phyloP scores from a whole-genome alignment of 768 basidiomycete species.

The Boletus rufocinnamomeus region DNA sequence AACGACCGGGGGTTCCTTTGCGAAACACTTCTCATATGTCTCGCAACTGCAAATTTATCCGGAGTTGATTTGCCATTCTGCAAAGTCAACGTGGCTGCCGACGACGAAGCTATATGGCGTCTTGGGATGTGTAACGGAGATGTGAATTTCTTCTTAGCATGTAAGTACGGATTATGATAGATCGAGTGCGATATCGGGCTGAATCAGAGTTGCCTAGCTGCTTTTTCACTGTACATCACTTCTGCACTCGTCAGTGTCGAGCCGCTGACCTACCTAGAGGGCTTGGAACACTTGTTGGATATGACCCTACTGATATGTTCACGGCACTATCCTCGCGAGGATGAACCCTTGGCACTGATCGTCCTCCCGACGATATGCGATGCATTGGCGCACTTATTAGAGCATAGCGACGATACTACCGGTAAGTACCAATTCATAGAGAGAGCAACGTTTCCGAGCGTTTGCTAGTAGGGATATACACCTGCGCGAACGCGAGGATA shows the following conservation, averaged over 20 bases:
- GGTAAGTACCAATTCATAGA: conserved; percentile 27
- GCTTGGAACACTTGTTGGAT: conserved; percentile 49
- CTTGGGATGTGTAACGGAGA: conserved; percentile 32
- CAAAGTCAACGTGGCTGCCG: conserved; percentile 12
- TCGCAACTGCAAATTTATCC: conserved; percentile 30
- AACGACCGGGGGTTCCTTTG: conserved; percentile 27
- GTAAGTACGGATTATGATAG: conserved; percentile 35
- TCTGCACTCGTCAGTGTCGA: conserved; percentile 31
- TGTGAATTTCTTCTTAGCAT: conserved; percentile 40
- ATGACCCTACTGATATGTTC: conserved; percentile 49
- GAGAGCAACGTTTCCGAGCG: not conserved
- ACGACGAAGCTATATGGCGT: conserved; percentile 42
- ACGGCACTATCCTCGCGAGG: conserved; percentile 45
- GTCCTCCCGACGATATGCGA: conserved; percentile 51
- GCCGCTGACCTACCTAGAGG: conserved; percentile 46
- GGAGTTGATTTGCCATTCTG: conserved; percentile 11
- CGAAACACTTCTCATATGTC: conserved; percentile 39
- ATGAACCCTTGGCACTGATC: conserved; percentile 53
- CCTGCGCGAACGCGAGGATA: conserved; percentile 46
- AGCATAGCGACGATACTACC: conserved; percentile 21
- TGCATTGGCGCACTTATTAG: conserved; percentile 46
- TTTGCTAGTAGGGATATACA: conserved; percentile 21
- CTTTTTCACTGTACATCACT: conserved; percentile 47
- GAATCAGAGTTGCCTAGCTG: conserved; percentile 36
- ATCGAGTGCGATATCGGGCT: conserved; percentile 1